Percentiles rank a stretch among this genome's conserved stretches.
Conservation (phyloP, 2,329 filamentous ascomycete species). For the Remersonia thermophila region DNA sequence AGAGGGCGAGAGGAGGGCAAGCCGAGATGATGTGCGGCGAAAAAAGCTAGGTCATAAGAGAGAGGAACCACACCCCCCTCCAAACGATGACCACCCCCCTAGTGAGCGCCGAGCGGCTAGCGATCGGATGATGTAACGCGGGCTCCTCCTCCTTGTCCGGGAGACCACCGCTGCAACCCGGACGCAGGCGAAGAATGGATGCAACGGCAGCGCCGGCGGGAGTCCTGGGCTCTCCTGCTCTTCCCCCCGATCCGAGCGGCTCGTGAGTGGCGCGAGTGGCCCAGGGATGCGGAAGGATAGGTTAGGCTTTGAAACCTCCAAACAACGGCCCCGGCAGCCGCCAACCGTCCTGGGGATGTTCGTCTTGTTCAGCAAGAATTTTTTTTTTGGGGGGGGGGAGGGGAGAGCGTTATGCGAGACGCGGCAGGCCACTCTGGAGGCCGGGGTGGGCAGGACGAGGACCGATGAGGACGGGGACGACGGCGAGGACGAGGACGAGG, state of each 20-base stretch:
- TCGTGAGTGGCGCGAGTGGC: too few species aligned
- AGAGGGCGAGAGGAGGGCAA: too few species aligned
- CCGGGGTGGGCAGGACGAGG: too few species aligned
- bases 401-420: too few species aligned
- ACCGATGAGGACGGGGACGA: too few species aligned
- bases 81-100: conserved; percentile 2
- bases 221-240: too few species aligned
- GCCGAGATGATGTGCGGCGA: conserved; percentile 14
- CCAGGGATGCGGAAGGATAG: too few species aligned
- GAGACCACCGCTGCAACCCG: conserved; percentile 1
- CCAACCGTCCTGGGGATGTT: neutral
- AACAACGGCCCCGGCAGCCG: conserved; percentile 1
- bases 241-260: too few species aligned
- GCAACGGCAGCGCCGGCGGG: conserved; percentile 8
- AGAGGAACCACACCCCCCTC: neutral
- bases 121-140: conserved; percentile 8
- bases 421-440: too few species aligned
- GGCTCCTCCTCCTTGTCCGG: conserved; percentile 3
- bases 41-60: conserved; percentile 16
- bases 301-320: conserved; percentile 8
- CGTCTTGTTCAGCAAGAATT: too few species aligned
- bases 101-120: conserved; percentile 1
- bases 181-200: conserved; percentile 10
- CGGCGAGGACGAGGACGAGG: too few species aligned
- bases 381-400: too few species aligned